Conservation (phyloP, 306 rosid species). For the Boehmeria nivea region DNA sequence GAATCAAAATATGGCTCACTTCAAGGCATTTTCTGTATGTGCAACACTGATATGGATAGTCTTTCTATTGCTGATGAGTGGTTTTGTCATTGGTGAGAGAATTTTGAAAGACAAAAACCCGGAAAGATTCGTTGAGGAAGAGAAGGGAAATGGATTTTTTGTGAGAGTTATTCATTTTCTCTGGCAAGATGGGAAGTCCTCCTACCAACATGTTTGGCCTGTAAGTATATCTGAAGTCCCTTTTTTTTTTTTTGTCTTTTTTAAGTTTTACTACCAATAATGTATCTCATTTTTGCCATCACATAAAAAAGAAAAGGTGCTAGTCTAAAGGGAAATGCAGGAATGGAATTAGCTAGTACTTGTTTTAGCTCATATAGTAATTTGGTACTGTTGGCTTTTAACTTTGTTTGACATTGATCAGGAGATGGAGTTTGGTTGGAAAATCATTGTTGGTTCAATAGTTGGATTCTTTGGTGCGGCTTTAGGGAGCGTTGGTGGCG, state of each 20-base stretch:
- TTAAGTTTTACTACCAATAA: no score
- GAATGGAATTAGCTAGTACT: no score
- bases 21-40: conserved; percentile 27
- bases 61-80: conserved; percentile 37
- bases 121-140: conserved; percentile 8
- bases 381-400: conserved; percentile 13
- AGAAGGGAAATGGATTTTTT: conserved; percentile 27
- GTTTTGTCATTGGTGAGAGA: conserved; percentile 42
- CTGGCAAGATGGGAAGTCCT: conserved; percentile 47
- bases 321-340: neutral
- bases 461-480: conserved; percentile 89
- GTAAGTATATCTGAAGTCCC: conserved; percentile 40
- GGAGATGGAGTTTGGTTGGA: conserved; percentile 84
- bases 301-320: neutral
- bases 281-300: neutral
- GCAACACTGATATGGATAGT: conserved; percentile 32
- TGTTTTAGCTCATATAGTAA: neutral
- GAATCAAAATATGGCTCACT: conserved; percentile 35
- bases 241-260: neutral
- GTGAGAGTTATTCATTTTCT: conserved; percentile 35
- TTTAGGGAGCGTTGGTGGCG: conserved; percentile 84
- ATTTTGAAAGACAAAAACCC: conserved; percentile 35
- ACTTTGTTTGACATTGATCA: no score
- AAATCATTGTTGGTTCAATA: conserved; percentile 53
- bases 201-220: conserved; percentile 73